These are phyloP conservation scores for Candida pini DNA, from an alignment of 805 yeast genomes.

Conservation along the genomic window DNA sequence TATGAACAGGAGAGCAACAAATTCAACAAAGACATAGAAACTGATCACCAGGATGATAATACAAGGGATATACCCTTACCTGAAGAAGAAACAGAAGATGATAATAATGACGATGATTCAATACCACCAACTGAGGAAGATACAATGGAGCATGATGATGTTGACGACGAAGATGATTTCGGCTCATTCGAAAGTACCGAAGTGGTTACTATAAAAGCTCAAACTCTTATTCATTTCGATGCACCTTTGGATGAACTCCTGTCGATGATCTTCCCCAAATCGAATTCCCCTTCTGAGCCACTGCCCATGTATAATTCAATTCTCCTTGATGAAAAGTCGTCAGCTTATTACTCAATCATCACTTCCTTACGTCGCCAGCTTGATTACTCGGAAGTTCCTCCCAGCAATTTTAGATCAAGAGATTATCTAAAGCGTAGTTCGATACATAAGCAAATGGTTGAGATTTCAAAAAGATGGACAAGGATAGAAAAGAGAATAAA, in stretches of 20 bases:
- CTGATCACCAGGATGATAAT: too few relatives aligned
- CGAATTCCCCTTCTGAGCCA: too few relatives aligned
- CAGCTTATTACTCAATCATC: conserved; percentile 9
- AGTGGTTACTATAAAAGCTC: background rate
- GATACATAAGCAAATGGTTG: conserved; percentile 7
- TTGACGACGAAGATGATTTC: conserved; percentile 18
- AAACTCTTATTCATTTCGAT: conserved; percentile 1
- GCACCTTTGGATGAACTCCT: conserved; percentile 8
- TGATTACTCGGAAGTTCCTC: background rate
- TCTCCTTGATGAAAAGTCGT: conserved; percentile 3
- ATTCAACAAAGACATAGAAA: too few relatives aligned
- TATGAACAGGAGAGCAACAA: too few relatives aligned
- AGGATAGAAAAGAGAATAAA: conserved; percentile 23
- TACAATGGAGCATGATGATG: conserved; percentile 1
- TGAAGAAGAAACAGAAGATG: too few relatives aligned
- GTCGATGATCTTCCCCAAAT: background rate
- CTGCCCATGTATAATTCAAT: too few relatives aligned
- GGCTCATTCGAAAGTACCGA: conserved; percentile 20
- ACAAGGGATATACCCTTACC: too few relatives aligned
- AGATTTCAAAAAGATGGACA: conserved; percentile 21
- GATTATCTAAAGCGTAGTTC: conserved; percentile 12
- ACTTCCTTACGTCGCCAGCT: conserved; percentile 6
- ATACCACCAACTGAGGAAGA: too few relatives aligned
- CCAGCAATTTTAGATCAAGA: conserved; percentile 16
- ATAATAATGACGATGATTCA: too few relatives aligned